Base-by-base conservation (phyloP, 768 basidiomycete genomes). In the Xanthoconium stramineum region DNA sequence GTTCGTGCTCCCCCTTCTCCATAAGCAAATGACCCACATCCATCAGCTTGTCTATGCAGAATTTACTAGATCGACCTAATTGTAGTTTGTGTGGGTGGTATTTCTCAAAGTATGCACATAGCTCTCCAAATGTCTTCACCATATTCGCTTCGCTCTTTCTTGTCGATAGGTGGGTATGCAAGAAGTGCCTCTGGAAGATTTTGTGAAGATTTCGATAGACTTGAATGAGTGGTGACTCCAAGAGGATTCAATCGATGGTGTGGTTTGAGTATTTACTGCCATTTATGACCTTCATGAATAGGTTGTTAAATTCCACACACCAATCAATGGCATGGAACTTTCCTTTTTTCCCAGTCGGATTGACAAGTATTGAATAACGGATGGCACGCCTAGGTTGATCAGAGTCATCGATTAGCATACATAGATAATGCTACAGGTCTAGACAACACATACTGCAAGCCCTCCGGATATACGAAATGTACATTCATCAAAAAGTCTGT, bases 401-500 rank as follows among this genome's bases (percentile, higher is more conserved):
- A n/a, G n/a, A n/a, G 37, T 38, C 8, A 5, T 8, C 30, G 1
- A 46, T 33, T 6, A 32, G 45, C n/a, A n/a, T n/a, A n/a, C 30
- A 33, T 3, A 0, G 45, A 46, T 33, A 3, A 12, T 3, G 8
- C 10, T 19, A 7, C 9, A 38, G 37, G 17, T n/a, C n/a, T 32
- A 46, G 6, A 1, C 29, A 46, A 33, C n/a, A 33, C 45, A 33
- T 46, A 46, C 47, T 5, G 6, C 11, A 48, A 17, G 13, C 33
- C 35, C 13, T 48, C 35, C 3, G 24, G 47, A 48, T 36, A 48
- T 20, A 20, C 8, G 14, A 46, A 59, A 11, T 56, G 54, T 9
- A 56, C 9, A 5, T 49, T 44, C 2, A 33, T 19, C 0, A 44
- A 30, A 35, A 71, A 76, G 0, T 64, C 56, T 15, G 52, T 39